Conservation (phyloP, 345 rosid genomes). For the Gossypium longicalyx region DNA sequence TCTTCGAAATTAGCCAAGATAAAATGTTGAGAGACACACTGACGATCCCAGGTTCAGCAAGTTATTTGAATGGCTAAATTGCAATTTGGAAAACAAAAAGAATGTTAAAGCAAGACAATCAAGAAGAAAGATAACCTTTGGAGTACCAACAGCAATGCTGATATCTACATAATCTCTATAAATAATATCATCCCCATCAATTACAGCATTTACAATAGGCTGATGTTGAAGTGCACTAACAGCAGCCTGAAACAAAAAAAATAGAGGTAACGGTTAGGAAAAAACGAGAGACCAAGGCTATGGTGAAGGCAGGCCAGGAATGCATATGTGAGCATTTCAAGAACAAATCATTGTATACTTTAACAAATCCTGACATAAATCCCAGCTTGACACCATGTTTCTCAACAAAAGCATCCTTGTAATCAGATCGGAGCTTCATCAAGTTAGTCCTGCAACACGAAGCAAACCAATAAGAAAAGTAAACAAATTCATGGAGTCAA, state of each 20-base stretch:
- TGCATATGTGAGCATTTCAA: not conserved
- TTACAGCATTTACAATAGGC: conserved; percentile 95
- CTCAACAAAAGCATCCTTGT: conserved; percentile 91
- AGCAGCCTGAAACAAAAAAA: conserved; percentile 64
- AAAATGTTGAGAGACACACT: not conserved
- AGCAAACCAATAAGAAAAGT: conserved; percentile 10
- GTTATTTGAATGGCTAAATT: not conserved
- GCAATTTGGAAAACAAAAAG: not conserved
- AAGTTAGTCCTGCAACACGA: conserved; percentile 70
- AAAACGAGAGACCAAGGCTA: not conserved
- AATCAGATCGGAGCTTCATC: conserved; percentile 95
- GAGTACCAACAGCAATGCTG: conserved; percentile 79
- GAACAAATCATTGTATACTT: conserved; percentile 35
- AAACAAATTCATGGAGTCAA: not conserved
- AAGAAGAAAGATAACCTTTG: conserved; percentile 34
- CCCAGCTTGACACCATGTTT: conserved; percentile 98
- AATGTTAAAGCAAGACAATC: not conserved
- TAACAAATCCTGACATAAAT: conserved; percentile 94
- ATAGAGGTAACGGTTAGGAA: not conserved
- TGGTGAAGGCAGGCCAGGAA: not conserved
- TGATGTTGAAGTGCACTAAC: conserved; percentile 94
- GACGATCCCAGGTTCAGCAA: not conserved
- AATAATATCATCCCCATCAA: conserved; percentile 95
- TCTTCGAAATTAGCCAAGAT: not conserved
- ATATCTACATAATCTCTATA: conserved; percentile 93